Percentiles rank a stretch among this genome's conserved stretches.
Evolutionary conservation across 352 stramenopile species (phyloP).

Genomic region (Albugo laibachii): DNA sequence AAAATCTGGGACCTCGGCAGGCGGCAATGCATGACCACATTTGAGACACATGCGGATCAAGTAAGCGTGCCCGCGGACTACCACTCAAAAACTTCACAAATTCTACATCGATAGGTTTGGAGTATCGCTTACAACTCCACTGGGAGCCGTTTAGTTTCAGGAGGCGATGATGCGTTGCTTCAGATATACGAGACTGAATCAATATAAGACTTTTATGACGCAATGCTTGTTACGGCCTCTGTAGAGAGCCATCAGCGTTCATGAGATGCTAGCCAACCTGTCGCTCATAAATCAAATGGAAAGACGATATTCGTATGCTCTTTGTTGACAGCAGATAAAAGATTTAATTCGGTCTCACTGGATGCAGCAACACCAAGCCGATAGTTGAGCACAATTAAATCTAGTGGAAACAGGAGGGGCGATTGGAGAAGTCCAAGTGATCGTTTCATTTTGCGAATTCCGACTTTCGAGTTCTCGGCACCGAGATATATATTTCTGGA

Average conservation of each 20-base stretch:
- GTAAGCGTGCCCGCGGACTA: slow-evolving; percentile 7
- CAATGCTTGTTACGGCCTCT: no score
- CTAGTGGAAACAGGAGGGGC: no score
- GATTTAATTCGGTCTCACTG: no score
- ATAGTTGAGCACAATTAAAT: no score
- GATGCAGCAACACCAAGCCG: no score
- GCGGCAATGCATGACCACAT: slow-evolving; percentile 74
- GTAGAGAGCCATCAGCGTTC: no score
- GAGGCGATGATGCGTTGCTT: slow-evolving; percentile 73
- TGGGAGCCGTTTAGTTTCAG: slow-evolving; percentile 69
- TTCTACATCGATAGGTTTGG: slow-evolving; percentile 39
- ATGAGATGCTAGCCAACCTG: no score
- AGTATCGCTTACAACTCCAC: slow-evolving; percentile 79
- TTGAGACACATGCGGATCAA: slow-evolving; percentile 82
- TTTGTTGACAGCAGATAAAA: no score
- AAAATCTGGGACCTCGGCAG: slow-evolving; percentile 85
- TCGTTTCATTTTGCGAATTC: not conserved
- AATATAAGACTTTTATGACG: not conserved
- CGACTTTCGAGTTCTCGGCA: slow-evolving; percentile 28
- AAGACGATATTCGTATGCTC: not conserved
- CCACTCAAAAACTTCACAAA: not conserved
- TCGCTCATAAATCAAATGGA: no score
- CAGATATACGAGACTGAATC: slow-evolving; percentile 76
- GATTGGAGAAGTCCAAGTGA: no score
- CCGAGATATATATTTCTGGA: slow-evolving; percentile 69